phyloP scores from a whole-genome alignment of 139 green algal species.

The Gonium pectorale region DNA sequence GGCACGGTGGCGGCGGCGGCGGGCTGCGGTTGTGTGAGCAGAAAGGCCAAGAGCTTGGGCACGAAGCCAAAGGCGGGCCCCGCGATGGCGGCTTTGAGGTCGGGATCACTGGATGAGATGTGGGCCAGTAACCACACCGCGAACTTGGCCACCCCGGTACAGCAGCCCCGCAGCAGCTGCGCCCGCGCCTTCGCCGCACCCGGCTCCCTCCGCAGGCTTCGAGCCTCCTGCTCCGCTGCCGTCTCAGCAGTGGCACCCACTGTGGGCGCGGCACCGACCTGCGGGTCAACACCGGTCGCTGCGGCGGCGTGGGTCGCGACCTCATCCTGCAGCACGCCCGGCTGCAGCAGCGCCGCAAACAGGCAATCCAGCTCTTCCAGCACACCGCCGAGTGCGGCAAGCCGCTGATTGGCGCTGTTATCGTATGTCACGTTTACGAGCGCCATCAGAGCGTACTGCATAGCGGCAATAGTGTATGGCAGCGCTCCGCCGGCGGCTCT shows the following conservation, averaged over 20 bases:
- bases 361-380: constrained; percentile 11
- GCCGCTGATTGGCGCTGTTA: not conserved
- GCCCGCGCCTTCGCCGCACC: not conserved
- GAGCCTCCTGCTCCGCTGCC: not conserved
- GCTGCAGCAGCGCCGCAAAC: not conserved
- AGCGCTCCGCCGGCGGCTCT: not conserved
- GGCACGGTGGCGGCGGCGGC: not conserved
- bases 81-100: constrained; percentile 27
- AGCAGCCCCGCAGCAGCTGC: not conserved
- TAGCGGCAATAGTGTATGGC: not conserved
- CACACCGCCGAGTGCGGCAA: not conserved
- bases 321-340: not conserved
- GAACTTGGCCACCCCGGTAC: not conserved
- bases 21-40: not conserved
- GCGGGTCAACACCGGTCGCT: too few species aligned
- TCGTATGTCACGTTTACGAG: constrained; percentile 33
- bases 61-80: constrained; percentile 11
- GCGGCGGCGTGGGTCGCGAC: too few species aligned
- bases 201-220: not conserved
- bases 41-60: not conserved
- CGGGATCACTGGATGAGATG: constrained; percentile 18
- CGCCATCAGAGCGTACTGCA: constrained; percentile 36
- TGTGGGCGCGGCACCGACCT: too few species aligned
- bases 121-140: constrained; percentile 30
- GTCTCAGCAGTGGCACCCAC: too few species aligned